Evolutionary conservation across 805 yeast species (phyloP).

Genomic region (Yueomyces sp.): DNA sequence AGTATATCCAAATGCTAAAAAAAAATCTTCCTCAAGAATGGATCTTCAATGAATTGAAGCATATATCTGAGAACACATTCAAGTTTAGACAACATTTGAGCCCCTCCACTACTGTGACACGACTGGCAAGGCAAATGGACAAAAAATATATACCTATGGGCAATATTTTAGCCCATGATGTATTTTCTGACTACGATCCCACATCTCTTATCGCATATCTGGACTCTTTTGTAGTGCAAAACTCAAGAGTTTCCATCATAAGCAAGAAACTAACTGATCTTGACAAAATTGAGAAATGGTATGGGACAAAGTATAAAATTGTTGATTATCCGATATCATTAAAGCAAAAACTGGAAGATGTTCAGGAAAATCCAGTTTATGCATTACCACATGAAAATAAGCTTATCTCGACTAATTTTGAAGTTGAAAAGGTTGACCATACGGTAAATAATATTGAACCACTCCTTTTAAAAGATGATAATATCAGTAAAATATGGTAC

Average conservation of each 20-base stretch:
- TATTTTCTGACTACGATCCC: slow-evolving; percentile 48
- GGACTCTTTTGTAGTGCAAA: slow-evolving; percentile 37
- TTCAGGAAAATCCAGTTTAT: slow-evolving; percentile 25
- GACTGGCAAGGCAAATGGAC: slow-evolving; percentile 48
- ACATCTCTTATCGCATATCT: slow-evolving; percentile 37
- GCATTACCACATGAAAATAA: slow-evolving; percentile 63
- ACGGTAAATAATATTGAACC: slow-evolving; percentile 36
- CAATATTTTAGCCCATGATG: slow-evolving; percentile 40
- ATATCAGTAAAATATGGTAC: slow-evolving; percentile 57
- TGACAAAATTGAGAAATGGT: slow-evolving; percentile 60
- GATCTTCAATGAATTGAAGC: slow-evolving; percentile 63
- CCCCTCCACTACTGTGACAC: slow-evolving; percentile 61
- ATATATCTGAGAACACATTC: slow-evolving; percentile 56
- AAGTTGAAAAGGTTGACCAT: slow-evolving; percentile 34
- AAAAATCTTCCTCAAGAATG: slow-evolving; percentile 55
- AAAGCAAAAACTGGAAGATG: slow-evolving; percentile 20
- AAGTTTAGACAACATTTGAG: slow-evolving; percentile 67
- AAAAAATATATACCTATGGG: slow-evolving; percentile 49
- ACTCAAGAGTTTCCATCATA: slow-evolving; percentile 45
- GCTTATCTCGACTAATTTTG: slow-evolving; percentile 71
- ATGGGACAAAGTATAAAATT: slow-evolving; percentile 67
- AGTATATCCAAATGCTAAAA: slow-evolving; percentile 54
- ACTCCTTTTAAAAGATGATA: slow-evolving; percentile 38
- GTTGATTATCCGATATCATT: slow-evolving; percentile 33
- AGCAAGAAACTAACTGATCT: slow-evolving; percentile 39